Conservation (phyloP, 345 rosid genomes). For the Sonneratia alba region DNA sequence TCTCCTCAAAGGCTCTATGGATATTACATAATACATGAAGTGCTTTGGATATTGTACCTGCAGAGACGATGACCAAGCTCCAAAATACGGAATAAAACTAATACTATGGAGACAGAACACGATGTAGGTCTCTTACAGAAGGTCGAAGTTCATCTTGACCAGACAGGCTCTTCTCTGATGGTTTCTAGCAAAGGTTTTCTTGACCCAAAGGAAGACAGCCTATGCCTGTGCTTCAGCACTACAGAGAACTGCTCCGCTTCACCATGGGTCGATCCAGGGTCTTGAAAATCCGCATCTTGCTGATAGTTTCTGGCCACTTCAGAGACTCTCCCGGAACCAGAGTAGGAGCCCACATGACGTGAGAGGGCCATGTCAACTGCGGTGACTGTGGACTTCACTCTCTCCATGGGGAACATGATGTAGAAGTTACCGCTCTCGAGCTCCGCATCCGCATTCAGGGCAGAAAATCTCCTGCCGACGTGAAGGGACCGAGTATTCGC, state of each 20-base stretch:
- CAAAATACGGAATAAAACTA: too few species aligned
- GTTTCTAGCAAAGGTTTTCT: constrained; percentile 44
- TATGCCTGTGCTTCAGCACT: constrained; percentile 10
- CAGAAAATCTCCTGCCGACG: constrained; percentile 44
- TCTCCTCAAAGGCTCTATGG: too few species aligned
- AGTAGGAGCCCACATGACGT: constrained; percentile 21
- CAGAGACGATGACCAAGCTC: too few species aligned
- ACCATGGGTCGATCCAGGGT: background rate
- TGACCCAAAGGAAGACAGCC: constrained; percentile 27
- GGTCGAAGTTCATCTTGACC: constrained; percentile 13
- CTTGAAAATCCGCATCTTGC: background rate
- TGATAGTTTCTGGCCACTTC: background rate
- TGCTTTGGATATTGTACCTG: too few species aligned
- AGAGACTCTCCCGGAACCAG: constrained; percentile 7
- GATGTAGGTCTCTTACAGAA: too few species aligned
- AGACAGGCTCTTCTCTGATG: constrained; percentile 34
- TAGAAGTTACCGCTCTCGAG: constrained; percentile 44
- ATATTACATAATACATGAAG: too few species aligned
- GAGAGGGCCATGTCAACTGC: constrained; percentile 40
- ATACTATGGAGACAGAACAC: too few species aligned
- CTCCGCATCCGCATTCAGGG: constrained; percentile 48
- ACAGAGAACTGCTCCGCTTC: background rate
- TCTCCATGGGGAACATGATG: constrained; percentile 47
- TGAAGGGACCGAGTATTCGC: constrained; percentile 36
- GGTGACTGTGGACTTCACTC: constrained; percentile 31